Evolutionary conservation across 495 filamentous ascomycete genomes (phyloP).

Genomic region (Monascus purpureus): DNA sequence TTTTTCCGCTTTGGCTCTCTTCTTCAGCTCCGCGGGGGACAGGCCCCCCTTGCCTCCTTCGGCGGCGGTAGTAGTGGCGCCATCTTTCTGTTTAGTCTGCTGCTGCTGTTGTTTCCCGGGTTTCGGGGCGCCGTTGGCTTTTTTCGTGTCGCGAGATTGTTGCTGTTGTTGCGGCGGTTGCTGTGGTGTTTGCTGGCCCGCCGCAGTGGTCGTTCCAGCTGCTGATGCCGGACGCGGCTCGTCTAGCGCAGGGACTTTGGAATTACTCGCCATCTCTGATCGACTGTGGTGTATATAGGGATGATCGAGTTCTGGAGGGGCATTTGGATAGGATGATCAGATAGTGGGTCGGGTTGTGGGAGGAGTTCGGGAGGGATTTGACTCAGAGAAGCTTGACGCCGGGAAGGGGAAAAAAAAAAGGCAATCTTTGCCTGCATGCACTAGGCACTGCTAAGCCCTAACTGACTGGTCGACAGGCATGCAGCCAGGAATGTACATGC

Average conservation of each 20-base stretch:
- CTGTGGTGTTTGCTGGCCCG: constrained; percentile 9
- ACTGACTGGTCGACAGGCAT: too few relatives aligned
- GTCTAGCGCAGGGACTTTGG: too few relatives aligned
- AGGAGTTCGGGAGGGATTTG: constrained; percentile 14
- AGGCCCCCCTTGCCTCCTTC: constrained; percentile 31
- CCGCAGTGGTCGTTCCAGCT: too few relatives aligned
- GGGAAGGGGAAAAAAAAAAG: constrained; percentile 18
- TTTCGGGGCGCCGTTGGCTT: constrained; percentile 15
- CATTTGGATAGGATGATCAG: constrained; percentile 8
- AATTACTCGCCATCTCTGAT: constrained; percentile 18
- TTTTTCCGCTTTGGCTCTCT: constrained; percentile 66
- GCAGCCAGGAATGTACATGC: too few relatives aligned
- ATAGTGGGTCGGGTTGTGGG: constrained; percentile 14
- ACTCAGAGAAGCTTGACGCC: constrained; percentile 28
- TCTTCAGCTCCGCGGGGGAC: constrained; percentile 58
- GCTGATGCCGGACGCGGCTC: too few relatives aligned
- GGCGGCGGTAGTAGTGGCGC: constrained; percentile 4
- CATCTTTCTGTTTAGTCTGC: constrained; percentile 15
- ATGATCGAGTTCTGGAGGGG: constrained; percentile 13
- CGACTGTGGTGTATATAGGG: constrained; percentile 2
- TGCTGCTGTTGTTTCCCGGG: constrained; percentile 14
- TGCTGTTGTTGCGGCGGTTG: constrained; percentile 12
- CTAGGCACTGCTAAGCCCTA: too few relatives aligned
- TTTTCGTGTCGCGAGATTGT: constrained; percentile 6
- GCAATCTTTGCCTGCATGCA: too few relatives aligned